These are phyloP conservation scores for Cystobasidium sp. DNA, from an alignment of 1,284 basidiomycete species.

Conservation along the genomic window DNA sequence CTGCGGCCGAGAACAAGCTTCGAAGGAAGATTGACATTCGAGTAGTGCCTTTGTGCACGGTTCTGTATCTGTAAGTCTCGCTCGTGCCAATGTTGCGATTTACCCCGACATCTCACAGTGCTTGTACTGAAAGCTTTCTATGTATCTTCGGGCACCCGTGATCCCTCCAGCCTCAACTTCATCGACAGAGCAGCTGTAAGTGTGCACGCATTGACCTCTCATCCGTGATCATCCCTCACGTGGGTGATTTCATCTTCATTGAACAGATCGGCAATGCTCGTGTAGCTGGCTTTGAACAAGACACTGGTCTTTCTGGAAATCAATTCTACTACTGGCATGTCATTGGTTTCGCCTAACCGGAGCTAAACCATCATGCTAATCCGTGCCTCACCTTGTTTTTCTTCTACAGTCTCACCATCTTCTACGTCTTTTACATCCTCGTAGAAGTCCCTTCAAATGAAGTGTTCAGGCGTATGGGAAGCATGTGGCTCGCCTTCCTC, in stretches of 20 bases:
- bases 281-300: constrained; percentile 33
- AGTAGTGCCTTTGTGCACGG: constrained; percentile 23
- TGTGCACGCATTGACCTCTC: neutral
- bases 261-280: constrained; percentile 27
- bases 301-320: constrained; percentile 26
- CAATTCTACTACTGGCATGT: constrained; percentile 20
- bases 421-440: constrained; percentile 51
- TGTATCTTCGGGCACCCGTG: neutral
- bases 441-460: constrained; percentile 52
- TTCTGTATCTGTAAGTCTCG: constrained; percentile 24
- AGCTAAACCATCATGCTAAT: neutral
- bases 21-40: constrained; percentile 30
- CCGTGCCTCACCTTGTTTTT: too few species aligned
- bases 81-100: too few species aligned
- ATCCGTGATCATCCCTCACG: neutral
- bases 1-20: constrained; percentile 14
- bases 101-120: neutral
- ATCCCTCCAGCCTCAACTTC: constrained; percentile 21
- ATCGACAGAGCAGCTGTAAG: constrained; percentile 38
- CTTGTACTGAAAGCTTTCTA: too few species aligned
- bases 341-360: neutral
- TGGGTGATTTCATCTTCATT: neutral
- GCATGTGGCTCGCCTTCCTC: constrained; percentile 46
- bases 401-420: constrained; percentile 1
- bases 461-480: constrained; percentile 48